phyloP scores from a whole-genome alignment of 73 alveolate genomes.

The Paraurostyla sp. region DNA sequence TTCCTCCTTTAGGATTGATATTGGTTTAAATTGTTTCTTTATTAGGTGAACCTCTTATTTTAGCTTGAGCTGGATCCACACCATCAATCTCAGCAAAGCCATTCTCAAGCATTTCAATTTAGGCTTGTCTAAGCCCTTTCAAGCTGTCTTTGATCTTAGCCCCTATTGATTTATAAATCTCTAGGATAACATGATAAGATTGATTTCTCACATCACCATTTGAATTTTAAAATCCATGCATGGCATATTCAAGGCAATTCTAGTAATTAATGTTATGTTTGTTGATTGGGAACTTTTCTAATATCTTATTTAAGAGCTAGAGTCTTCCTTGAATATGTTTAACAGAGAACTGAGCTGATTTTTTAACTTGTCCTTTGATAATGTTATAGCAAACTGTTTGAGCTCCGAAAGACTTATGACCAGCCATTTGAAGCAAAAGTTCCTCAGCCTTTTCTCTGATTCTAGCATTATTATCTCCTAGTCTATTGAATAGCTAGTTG shows the following conservation, averaged over 20 bases:
- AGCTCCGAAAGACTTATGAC: constrained; percentile 89
- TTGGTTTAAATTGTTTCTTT: constrained; percentile 62
- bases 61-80: constrained; percentile 69
- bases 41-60: constrained; percentile 28
- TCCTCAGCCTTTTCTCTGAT: constrained; percentile 94
- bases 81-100: constrained; percentile 89
- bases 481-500: constrained; percentile 80
- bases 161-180: constrained; percentile 91
- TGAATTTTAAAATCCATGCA: constrained; percentile 87
- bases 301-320: constrained; percentile 81
- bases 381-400: constrained; percentile 79
- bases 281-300: constrained; percentile 87
- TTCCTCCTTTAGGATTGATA: constrained; percentile 57
- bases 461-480: constrained; percentile 94
- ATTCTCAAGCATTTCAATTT: constrained; percentile 85
- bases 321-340: constrained; percentile 94
- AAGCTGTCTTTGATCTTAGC: constrained; percentile 78
- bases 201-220: constrained; percentile 92
- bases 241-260: constrained; percentile 86
- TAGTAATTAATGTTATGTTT: constrained; percentile 58
- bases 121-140: constrained; percentile 91
- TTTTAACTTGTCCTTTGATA: constrained; percentile 82
- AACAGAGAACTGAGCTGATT: constrained; percentile 82
- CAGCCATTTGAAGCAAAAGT: constrained; percentile 88
- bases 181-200: constrained; percentile 88